Evolutionary conservation across 2,329 filamentous ascomycete genomes (phyloP), one percentile per base, ranked within the genome.

Genomic region (Sporothrix luriei): DNA sequence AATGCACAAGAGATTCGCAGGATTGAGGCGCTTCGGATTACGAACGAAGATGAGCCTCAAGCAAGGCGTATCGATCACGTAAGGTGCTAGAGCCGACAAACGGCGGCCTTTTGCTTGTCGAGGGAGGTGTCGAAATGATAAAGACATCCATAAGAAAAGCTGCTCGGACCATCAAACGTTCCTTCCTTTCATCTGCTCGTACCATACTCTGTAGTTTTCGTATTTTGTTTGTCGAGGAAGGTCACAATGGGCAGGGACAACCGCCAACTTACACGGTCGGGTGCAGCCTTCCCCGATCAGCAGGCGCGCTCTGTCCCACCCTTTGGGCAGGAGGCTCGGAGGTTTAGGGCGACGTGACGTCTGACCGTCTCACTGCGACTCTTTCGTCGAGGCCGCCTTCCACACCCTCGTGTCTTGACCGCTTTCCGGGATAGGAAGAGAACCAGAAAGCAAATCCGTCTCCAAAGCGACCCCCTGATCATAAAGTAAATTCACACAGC

Each of bases 241-340:
- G 55, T 61, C 33, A 11, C 19, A 59, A 59, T 59, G 10, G 55
- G 19, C 16, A 40, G 55, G 54, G 40, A 19, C 21, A 59, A 40
- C 16, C 9, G 10, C 51, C 1, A 33, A 33, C 33, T 33, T 33
- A 33, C 21, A 16, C 26, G 21, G 21, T 2, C 16, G 54, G 54
- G 26, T 29, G 54, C 26, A 6, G 54, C 26, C 54, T 38, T 57
- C 54, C 29, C 29, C 54, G 51, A 67, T 19, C 48, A 43, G 16
- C 33, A 43, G 40, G n/a, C n/a, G 51, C 52, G 54, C 29, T 24
- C n/a, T 46, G 64, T 52, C 43, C 57, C 57, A 40, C 49, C 33
- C 38, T 19, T 55, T 68, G 33, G 57, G 67, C 62, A 68, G 54
- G 29, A 51, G 66, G 66, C n/a, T n/a, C n/a, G n/a, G n/a, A n/a